phyloP scores from a whole-genome alignment of 2,329 filamentous ascomycete species.

The Exophiala mesophila region DNA sequence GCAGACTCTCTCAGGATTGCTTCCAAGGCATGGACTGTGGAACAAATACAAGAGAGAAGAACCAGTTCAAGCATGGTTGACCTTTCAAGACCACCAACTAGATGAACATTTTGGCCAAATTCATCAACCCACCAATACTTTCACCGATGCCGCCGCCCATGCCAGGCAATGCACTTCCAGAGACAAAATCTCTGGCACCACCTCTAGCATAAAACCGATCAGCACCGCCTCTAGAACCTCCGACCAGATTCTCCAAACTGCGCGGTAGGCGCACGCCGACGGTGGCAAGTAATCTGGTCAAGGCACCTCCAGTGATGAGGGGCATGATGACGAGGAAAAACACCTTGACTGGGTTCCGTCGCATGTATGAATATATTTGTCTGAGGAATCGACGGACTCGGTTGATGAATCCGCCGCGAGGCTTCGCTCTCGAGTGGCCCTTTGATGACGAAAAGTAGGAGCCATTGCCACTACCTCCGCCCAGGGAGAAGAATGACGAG shows the following conservation, averaged over 20 bases:
- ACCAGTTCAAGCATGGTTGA: no score
- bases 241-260: constrained; percentile 43
- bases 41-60: no score
- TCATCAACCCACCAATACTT: constrained; percentile 45
- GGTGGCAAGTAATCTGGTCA: constrained; percentile 70
- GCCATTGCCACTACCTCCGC: constrained; percentile 8
- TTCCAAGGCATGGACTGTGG: no score
- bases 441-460: constrained; percentile 29
- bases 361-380: constrained; percentile 75
- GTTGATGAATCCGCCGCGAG: constrained; percentile 71
- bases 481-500: constrained; percentile 32
- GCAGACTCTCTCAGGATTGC: no score
- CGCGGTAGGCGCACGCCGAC: constrained; percentile 75
- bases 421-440: constrained; percentile 63
- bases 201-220: constrained; percentile 29
- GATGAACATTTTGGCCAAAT: constrained; percentile 50
- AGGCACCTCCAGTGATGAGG: constrained; percentile 74
- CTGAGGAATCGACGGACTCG: constrained; percentile 74
- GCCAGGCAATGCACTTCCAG: constrained; percentile 23
- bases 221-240: constrained; percentile 33
- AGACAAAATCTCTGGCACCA: constrained; percentile 30
- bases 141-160: constrained; percentile 37
- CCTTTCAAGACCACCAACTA: constrained; percentile 32
- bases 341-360: constrained; percentile 78
- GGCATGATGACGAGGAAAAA: constrained; percentile 85